phyloP scores from a whole-genome alignment of 2,329 filamentous ascomycete species.

The Chrysosphaeria jannelii region DNA sequence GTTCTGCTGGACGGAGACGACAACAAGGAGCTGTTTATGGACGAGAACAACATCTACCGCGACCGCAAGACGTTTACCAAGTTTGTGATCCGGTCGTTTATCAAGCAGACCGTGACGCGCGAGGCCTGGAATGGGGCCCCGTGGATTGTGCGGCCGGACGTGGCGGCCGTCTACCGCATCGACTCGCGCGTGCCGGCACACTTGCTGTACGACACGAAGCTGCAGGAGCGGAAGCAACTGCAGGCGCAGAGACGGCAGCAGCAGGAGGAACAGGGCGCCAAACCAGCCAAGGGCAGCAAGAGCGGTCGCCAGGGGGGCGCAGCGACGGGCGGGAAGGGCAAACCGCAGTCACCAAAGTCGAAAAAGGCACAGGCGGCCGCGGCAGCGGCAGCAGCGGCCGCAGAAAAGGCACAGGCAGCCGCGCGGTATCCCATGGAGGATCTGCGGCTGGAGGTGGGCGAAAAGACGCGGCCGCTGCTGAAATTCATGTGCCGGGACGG shows the following conservation, averaged over 20 bases:
- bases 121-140: constrained; percentile 91
- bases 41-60: constrained; percentile 54
- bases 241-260: constrained; percentile 32
- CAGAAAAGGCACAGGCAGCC: constrained; percentile 37
- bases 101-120: constrained; percentile 76
- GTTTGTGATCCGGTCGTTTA: constrained; percentile 70
- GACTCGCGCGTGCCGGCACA: constrained; percentile 63
- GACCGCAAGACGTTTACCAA: constrained; percentile 88
- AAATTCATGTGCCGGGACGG: constrained; percentile 46
- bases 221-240: constrained; percentile 44
- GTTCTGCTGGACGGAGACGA: constrained; percentile 40
- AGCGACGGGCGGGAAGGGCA: too few species aligned
- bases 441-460: constrained; percentile 43
- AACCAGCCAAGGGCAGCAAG: constrained; percentile 42
- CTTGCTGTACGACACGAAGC: constrained; percentile 51
- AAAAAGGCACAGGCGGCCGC: constrained; percentile 9
- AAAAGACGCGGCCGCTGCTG: constrained; percentile 38
- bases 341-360: too few species aligned
- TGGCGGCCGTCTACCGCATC: constrained; percentile 57
- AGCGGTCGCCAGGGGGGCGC: too few species aligned
- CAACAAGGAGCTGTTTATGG: constrained; percentile 45
- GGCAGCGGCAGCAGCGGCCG: constrained; percentile 15
- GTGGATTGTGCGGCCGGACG: constrained; percentile 72
- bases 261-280: constrained; percentile 12
- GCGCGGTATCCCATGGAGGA: constrained; percentile 95